Evolutionary conservation across 2,329 filamentous ascomycete genomes (phyloP).

Genomic region (Xylariaceae sp.): DNA sequence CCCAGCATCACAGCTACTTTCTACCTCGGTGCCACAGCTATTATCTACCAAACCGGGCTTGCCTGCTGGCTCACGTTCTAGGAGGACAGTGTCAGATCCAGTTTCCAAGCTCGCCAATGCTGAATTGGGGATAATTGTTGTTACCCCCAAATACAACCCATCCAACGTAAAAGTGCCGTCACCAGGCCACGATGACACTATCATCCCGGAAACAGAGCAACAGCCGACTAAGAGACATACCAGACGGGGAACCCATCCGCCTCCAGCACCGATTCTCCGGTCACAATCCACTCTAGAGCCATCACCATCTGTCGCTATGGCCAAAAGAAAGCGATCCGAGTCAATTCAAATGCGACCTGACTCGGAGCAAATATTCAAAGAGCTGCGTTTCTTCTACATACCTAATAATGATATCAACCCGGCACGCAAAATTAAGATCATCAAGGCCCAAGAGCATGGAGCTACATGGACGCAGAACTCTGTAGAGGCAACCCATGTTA

Average conservation of each 20-base stretch:
- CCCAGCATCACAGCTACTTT: not conserved
- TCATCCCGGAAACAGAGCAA: slow-evolving; percentile 22
- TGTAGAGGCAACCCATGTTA: slow-evolving; percentile 65
- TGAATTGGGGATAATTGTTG: slow-evolving; percentile 24
- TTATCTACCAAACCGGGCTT: slow-evolving; percentile 15
- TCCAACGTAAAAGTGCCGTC: not conserved
- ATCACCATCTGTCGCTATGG: slow-evolving; percentile 29
- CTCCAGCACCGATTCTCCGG: slow-evolving; percentile 19
- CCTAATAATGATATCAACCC: slow-evolving; percentile 72
- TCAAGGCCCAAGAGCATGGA: slow-evolving; percentile 69
- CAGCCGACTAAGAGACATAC: slow-evolving; percentile 9
- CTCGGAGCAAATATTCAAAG: slow-evolving; percentile 54
- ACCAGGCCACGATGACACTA: slow-evolving; percentile 1
- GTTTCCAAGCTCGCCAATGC: slow-evolving; percentile 8
- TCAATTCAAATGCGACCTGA: slow-evolving; percentile 46
- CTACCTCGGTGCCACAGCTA: slow-evolving; percentile 7
- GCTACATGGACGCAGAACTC: slow-evolving; percentile 64
- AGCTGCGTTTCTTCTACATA: slow-evolving; percentile 68
- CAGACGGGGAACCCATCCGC: slow-evolving; percentile 15
- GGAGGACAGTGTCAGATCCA: slow-evolving; percentile 19
- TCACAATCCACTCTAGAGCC: slow-evolving; percentile 20
- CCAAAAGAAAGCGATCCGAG: slow-evolving; percentile 45
- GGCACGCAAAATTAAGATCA: slow-evolving; percentile 65
- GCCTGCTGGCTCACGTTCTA: not conserved
- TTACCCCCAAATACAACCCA: slow-evolving; percentile 18